Conservation (phyloP, 2,329 filamentous ascomycete genomes). For the Colletotrichum filicis region DNA sequence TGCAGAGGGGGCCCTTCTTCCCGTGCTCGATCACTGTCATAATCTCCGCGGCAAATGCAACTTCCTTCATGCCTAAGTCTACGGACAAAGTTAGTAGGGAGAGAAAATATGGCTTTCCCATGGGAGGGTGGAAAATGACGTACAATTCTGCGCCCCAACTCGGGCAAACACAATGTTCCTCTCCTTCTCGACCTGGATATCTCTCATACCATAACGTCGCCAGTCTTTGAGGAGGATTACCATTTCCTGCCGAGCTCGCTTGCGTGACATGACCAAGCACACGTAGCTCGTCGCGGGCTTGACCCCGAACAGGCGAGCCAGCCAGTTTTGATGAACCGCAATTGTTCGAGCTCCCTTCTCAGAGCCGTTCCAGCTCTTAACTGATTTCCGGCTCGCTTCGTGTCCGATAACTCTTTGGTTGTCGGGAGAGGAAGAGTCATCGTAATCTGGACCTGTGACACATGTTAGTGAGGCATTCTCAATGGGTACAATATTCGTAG, state of each 20-base stretch:
- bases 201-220: slow-evolving; percentile 82
- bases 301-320: slow-evolving; percentile 88
- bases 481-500: not conserved
- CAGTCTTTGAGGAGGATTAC: slow-evolving; percentile 81
- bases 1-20: slow-evolving; percentile 78
- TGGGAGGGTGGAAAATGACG: slow-evolving; percentile 46
- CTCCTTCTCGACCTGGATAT: slow-evolving; percentile 82
- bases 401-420: slow-evolving; percentile 37
- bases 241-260: slow-evolving; percentile 81
- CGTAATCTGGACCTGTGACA: slow-evolving; percentile 44
- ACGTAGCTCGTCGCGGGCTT: slow-evolving; percentile 83
- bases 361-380: slow-evolving; percentile 46
- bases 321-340: slow-evolving; percentile 83
- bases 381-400: slow-evolving; percentile 34
- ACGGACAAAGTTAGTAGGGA: slow-evolving; percentile 34
- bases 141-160: slow-evolving; percentile 82
- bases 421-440: slow-evolving; percentile 43
- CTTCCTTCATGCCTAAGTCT: slow-evolving; percentile 86
- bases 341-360: slow-evolving; percentile 61
- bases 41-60: slow-evolving; percentile 88
- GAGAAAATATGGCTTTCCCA: not conserved
- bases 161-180: slow-evolving; percentile 83
- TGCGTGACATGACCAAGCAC: slow-evolving; percentile 76
- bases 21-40: slow-evolving; percentile 92
- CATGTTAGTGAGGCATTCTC: slow-evolving; percentile 32